phyloP scores from a whole-genome alignment of 352 stramenopile genomes.

The Phytophthora megakarya region DNA sequence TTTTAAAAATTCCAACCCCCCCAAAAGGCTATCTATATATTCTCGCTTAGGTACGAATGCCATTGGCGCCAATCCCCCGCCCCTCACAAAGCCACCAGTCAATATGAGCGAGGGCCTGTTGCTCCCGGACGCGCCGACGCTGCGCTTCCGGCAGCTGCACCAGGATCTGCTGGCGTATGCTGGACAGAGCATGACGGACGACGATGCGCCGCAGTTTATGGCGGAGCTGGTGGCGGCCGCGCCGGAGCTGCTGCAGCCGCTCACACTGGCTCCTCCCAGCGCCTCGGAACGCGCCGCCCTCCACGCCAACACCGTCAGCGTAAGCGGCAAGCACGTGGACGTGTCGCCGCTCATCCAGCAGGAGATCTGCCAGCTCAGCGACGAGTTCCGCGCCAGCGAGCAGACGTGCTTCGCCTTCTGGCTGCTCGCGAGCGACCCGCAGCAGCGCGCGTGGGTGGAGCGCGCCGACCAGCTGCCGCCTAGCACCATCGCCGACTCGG shows the following conservation, averaged over 20 bases:
- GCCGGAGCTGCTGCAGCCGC: constrained; percentile 46
- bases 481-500: constrained; percentile 52
- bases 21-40: too few relatives aligned
- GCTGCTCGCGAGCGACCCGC: constrained; percentile 75
- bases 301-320: constrained; percentile 61
- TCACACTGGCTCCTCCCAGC: constrained; percentile 45
- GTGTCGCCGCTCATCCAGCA: constrained; percentile 82
- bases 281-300: constrained; percentile 60
- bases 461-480: constrained; percentile 65
- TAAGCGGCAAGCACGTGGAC: constrained; percentile 70
- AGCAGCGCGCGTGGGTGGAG: constrained; percentile 72
- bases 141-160: constrained; percentile 76
- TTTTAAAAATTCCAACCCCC: too few relatives aligned
- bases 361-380: constrained; percentile 79
- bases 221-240: constrained; percentile 52
- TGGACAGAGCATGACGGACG: constrained; percentile 68
- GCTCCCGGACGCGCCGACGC: constrained; percentile 60
- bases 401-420: constrained; percentile 74
- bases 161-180: constrained; percentile 73
- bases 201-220: constrained; percentile 67
- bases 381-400: constrained; percentile 75
- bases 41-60: constrained; percentile 41
- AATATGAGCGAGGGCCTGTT: constrained; percentile 43
- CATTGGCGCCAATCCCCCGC: constrained; percentile 30
- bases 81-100: constrained; percentile 32